Conservation (phyloP, 1,284 basidiomycete species). For the Heterobasidion irregulare region DNA sequence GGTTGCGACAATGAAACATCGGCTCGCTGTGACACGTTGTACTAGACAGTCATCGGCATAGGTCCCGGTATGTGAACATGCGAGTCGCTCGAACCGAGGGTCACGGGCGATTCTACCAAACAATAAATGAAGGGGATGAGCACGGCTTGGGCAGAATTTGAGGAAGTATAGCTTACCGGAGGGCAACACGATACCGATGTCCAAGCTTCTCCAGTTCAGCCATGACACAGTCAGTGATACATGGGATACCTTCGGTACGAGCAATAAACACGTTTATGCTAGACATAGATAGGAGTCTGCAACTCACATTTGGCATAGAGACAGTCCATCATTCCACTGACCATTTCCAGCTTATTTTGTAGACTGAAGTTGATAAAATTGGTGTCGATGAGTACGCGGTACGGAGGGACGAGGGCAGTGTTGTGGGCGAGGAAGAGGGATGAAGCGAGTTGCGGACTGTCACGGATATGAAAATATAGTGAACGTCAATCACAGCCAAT, state of each 20-base stretch:
- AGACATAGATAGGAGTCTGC: neutral
- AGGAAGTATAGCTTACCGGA: conserved; percentile 46
- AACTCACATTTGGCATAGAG: conserved; percentile 94
- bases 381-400: conserved; percentile 96
- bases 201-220: conserved; percentile 98
- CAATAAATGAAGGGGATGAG: conserved; percentile 3
- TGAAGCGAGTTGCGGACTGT: conserved; percentile 75
- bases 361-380: conserved; percentile 99
- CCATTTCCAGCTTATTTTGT: conserved; percentile 96
- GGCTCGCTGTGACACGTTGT: conserved; percentile 89
- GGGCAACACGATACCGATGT: conserved; percentile 89
- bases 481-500: neutral
- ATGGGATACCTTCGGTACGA: conserved; percentile 78
- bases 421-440: conserved; percentile 97
- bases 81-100: conserved; percentile 90
- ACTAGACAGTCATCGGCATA: conserved; percentile 99
- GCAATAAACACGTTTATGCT: conserved; percentile 3
- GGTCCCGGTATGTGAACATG: conserved; percentile 89
- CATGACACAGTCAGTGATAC: conserved; percentile 97
- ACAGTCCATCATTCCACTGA: conserved; percentile 99
- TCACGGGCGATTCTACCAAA: conserved; percentile 82
- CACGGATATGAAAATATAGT: conserved; percentile 3
- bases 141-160: conserved; percentile 1
- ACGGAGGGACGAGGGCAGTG: conserved; percentile 92
- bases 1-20: conserved; percentile 97